phyloP scores from a whole-genome alignment of 306 rosid species.

The Inga oerstediana region DNA sequence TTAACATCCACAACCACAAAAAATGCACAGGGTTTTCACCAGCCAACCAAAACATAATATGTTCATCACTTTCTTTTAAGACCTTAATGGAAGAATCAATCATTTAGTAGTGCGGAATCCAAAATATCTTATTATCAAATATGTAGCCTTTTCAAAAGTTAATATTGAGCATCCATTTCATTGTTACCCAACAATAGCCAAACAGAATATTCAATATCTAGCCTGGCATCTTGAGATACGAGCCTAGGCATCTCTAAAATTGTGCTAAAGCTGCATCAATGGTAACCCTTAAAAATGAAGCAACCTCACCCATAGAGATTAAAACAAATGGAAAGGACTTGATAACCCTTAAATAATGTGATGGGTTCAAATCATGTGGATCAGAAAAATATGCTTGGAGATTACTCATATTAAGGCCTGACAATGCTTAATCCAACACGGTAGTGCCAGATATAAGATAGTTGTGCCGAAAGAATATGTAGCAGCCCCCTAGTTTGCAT shows the following conservation, averaged over 20 bases:
- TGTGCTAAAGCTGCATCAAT: neutral
- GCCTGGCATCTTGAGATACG: neutral
- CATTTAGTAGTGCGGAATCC: neutral
- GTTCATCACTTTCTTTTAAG: constrained; percentile 11
- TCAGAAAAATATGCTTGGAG: neutral
- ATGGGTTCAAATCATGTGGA: neutral
- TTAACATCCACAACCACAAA: neutral
- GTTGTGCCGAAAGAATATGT: neutral
- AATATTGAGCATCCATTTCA: constrained; percentile 11
- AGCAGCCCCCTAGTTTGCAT: constrained; percentile 20
- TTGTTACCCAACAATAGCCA: neutral
- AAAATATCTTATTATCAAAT: neutral
- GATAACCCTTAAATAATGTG: neutral
- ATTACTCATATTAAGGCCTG: neutral
- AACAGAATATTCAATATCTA: neutral
- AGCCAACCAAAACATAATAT: neutral
- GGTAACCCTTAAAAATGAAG: constrained; percentile 10
- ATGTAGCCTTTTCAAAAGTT: neutral
- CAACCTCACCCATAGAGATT: neutral
- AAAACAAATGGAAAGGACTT: neutral
- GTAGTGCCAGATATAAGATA: neutral
- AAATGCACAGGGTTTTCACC: constrained; percentile 6
- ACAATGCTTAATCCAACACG: neutral
- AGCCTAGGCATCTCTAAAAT: constrained; percentile 2
- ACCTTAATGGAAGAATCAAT: neutral